Evolutionary conservation across 495 filamentous ascomycete genomes (phyloP).

Genomic region (Hyphodiscus hymeniophilus): DNA sequence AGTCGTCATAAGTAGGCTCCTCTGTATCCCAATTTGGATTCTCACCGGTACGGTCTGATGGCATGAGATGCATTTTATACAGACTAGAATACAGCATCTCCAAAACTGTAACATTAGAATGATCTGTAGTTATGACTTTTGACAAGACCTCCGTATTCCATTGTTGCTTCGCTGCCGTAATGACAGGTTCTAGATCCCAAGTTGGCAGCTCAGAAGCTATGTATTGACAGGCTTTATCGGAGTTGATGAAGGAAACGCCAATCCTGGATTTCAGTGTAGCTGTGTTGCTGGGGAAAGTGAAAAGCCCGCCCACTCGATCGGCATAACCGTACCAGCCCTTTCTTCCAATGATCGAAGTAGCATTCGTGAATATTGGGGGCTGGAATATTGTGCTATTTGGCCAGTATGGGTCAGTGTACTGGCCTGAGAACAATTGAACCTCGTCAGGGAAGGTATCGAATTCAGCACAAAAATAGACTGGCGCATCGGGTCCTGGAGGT

Average conservation of each 20-base stretch:
- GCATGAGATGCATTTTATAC: conserved; percentile 64
- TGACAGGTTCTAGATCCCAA: conserved; percentile 51
- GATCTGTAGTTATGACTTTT: not conserved
- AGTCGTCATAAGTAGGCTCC: conserved; percentile 73
- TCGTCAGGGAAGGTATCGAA: conserved; percentile 32
- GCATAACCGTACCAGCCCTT: not conserved
- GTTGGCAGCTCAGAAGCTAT: conserved; percentile 57
- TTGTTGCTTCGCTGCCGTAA: conserved; percentile 39
- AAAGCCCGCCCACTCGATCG: conserved; percentile 28
- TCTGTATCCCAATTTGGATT: conserved; percentile 62
- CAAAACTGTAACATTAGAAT: not conserved
- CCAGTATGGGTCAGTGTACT: conserved; percentile 21
- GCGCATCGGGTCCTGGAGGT: conserved; percentile 32
- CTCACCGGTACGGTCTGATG: conserved; percentile 71
- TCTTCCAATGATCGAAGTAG: not conserved
- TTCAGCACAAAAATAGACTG: conserved; percentile 48
- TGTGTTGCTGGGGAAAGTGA: conserved; percentile 22
- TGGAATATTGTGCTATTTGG: conserved; percentile 1
- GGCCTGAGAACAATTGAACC: conserved; percentile 32
- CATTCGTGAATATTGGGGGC: conserved; percentile 5
- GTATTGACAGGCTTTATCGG: conserved; percentile 53
- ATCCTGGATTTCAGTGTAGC: conserved; percentile 25
- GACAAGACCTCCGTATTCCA: conserved; percentile 33
- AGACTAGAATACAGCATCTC: conserved; percentile 1
- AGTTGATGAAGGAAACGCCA: conserved; percentile 60